These are phyloP conservation scores for Glaciozyma antarctica DNA, from an alignment of 768 basidiomycete genomes.

Conservation along the genomic window DNA sequence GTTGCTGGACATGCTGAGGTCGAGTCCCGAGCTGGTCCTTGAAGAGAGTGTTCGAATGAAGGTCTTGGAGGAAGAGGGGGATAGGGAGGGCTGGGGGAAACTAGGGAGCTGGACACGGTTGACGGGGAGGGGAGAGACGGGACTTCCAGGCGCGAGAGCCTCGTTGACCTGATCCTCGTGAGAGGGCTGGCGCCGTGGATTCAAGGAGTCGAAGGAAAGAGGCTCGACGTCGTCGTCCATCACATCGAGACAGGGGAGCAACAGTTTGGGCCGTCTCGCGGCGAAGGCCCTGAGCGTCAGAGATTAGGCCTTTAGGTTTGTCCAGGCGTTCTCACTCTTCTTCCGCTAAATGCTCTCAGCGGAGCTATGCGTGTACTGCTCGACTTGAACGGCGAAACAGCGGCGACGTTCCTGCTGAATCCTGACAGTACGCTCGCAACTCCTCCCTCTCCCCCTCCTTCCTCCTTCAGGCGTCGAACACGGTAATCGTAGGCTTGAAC, in stretches of 20 bases:
- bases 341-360: no score
- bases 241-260: no score
- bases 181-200: no score
- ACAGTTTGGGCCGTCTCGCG: no score
- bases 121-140: not conserved
- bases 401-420: not conserved
- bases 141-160: not conserved
- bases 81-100: slow-evolving; percentile 12
- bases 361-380: no score
- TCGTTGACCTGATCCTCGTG: not conserved
- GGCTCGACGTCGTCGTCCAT: no score
- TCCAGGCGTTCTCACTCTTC: no score
- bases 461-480: slow-evolving; percentile 20
- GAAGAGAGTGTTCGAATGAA: not conserved
- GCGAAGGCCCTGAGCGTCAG: no score
- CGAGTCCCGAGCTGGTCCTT: not conserved
- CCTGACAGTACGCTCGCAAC: not conserved
- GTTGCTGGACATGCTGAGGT: not conserved
- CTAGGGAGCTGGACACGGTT: slow-evolving; percentile 5
- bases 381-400: no score
- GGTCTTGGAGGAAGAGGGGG: slow-evolving; percentile 6
- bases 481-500: slow-evolving; percentile 22
- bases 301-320: no score
- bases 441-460: not conserved
- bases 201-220: no score